A percentile compares a stretch with the other conserved stretches of the same genome.
These are phyloP conservation scores for Neoarthrinium moseri DNA, from an alignment of 2,329 filamentous ascomycete genomes.

Conservation along the genomic window DNA sequence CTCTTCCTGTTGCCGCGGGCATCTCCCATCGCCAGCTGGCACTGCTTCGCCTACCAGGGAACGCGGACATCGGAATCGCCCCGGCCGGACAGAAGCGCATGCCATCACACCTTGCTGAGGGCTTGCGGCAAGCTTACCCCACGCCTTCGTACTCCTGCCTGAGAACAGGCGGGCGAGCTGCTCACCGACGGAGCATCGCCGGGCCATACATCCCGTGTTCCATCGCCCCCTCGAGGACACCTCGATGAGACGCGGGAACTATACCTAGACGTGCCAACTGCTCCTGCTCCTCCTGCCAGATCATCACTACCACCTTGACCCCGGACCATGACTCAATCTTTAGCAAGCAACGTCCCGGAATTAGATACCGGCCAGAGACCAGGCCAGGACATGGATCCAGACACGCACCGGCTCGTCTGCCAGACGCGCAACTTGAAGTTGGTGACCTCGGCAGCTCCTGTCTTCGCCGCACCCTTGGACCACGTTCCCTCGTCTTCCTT, in stretches of 20 bases:
- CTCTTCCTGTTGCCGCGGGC: background rate
- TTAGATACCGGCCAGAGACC: constrained; percentile 6
- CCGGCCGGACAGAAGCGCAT: background rate
- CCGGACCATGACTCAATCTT: background rate
- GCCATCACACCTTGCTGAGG: background rate
- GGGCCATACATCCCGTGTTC: background rate
- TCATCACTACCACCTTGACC: constrained; percentile 7
- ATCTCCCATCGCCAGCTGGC: constrained; percentile 1
- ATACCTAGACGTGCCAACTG: background rate
- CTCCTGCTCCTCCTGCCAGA: background rate
- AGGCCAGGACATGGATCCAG: constrained; percentile 10
- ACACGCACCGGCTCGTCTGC: constrained; percentile 30
- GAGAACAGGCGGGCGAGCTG: background rate
- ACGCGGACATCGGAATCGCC: background rate
- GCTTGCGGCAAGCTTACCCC: background rate
- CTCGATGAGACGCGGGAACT: background rate
- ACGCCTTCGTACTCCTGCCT: background rate
- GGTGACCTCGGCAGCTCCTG: constrained; percentile 5
- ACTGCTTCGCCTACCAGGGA: background rate
- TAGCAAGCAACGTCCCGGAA: background rate
- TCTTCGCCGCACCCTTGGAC: background rate
- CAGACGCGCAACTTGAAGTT: constrained; percentile 32
- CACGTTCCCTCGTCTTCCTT: background rate
- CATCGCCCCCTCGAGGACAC: background rate
- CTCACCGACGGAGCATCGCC: background rate